These are phyloP conservation scores for Bocquillonia castaneifolia DNA, from an alignment of 441 rosid genomes.

Conservation along the genomic window DNA sequence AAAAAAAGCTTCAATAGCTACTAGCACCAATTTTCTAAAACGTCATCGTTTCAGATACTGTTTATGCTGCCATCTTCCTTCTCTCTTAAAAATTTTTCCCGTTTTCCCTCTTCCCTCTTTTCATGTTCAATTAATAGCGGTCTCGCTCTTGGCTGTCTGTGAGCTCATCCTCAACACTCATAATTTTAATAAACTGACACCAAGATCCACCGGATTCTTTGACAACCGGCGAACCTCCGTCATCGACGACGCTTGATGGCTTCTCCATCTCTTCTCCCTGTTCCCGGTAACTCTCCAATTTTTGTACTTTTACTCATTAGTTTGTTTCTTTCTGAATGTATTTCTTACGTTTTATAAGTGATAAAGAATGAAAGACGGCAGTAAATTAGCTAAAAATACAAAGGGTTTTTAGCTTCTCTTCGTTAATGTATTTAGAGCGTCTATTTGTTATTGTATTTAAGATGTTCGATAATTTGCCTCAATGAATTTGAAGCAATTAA, in stretches of 20 bases:
- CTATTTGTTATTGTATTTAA: neutral
- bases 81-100: too few relatives aligned
- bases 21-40: too few relatives aligned
- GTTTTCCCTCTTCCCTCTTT: neutral
- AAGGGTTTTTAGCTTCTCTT: too few relatives aligned
- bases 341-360: neutral
- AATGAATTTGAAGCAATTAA: neutral
- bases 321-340: slow-evolving; percentile 19
- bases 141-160: too few relatives aligned
- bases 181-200: too few relatives aligned
- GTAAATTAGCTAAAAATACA: neutral
- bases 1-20: too few relatives aligned
- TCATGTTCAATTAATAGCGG: too few relatives aligned
- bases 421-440: too few relatives aligned
- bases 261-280: slow-evolving; percentile 28
- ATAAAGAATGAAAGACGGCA: neutral
- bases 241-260: slow-evolving; percentile 21
- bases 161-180: too few relatives aligned
- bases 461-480: slow-evolving; percentile 10
- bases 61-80: too few relatives aligned
- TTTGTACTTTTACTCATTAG: neutral
- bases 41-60: too few relatives aligned
- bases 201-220: slow-evolving; percentile 5
- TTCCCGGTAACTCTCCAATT: slow-evolving; percentile 27
- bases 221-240: neutral